These are phyloP conservation scores for Laguncularia racemosa DNA, from an alignment of 345 rosid genomes.

Conservation along the genomic window DNA sequence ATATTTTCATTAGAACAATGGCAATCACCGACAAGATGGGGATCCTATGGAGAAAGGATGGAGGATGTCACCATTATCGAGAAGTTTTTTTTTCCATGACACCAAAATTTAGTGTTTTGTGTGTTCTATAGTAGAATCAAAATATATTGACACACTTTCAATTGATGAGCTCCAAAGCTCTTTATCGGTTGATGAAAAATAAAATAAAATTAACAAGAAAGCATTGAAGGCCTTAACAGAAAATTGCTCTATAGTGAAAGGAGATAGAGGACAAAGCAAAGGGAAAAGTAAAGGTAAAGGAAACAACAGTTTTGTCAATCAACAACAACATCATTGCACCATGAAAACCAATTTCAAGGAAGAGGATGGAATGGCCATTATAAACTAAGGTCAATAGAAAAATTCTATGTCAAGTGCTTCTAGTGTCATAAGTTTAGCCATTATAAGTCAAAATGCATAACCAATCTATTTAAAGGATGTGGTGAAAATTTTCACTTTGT, in stretches of 20 bases:
- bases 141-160: background rate
- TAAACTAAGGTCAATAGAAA: background rate
- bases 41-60: background rate
- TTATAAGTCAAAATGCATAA: constrained; percentile 7
- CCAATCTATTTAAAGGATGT: background rate
- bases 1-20: background rate
- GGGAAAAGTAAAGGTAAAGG: too few species aligned
- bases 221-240: background rate
- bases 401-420: background rate
- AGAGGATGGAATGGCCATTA: background rate
- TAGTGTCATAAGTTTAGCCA: constrained; percentile 4
- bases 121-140: constrained; percentile 3
- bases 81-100: background rate
- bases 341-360: background rate
- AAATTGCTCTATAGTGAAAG: too few species aligned
- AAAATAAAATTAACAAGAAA: background rate
- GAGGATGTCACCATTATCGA: background rate
- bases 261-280: too few species aligned
- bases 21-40: background rate
- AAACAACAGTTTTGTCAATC: background rate
- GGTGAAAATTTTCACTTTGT: background rate
- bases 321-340: background rate
- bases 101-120: background rate
- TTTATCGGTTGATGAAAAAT: background rate
- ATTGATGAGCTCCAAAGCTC: background rate